phyloP scores from a whole-genome alignment of 306 rosid genomes.

The Castanopsis chinensis region DNA sequence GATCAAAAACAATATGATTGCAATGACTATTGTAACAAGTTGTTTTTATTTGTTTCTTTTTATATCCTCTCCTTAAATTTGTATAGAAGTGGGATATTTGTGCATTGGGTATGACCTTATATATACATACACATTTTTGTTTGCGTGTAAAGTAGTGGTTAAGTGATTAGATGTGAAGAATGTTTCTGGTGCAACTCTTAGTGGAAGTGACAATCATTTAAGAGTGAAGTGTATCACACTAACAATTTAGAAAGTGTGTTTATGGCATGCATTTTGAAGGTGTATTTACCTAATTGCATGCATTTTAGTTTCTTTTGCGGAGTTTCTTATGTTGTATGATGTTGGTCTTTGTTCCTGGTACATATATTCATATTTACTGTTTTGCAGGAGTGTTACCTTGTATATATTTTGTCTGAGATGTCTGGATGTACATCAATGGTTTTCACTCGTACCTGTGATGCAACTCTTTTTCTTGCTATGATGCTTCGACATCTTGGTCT shows the following conservation, averaged over 20 bases:
- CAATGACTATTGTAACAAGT: too few relatives aligned
- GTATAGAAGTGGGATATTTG: too few relatives aligned
- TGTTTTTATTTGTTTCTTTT: too few relatives aligned
- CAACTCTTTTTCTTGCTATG: conserved; percentile 73
- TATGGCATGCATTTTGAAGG: neutral
- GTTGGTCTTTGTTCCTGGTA: neutral
- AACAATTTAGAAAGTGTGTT: neutral
- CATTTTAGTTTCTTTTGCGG: neutral
- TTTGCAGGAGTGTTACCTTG: conserved; percentile 81
- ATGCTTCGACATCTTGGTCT: conserved; percentile 83
- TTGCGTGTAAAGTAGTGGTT: too few relatives aligned
- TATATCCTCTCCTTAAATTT: too few relatives aligned
- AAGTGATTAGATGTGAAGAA: too few relatives aligned
- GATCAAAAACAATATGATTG: too few relatives aligned
- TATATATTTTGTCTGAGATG: conserved; percentile 73
- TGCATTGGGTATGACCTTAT: too few relatives aligned
- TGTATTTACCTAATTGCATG: neutral
- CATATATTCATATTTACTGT: neutral
- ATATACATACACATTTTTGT: too few relatives aligned
- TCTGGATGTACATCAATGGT: conserved; percentile 78
- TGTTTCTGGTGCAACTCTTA: too few relatives aligned
- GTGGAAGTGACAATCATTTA: too few relatives aligned
- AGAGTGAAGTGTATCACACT: too few relatives aligned
- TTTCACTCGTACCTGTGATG: conserved; percentile 86
- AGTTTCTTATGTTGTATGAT: neutral